Evolutionary conservation across 148 eudicot species (phyloP).

Genomic region (Talinum fruticosum): DNA sequence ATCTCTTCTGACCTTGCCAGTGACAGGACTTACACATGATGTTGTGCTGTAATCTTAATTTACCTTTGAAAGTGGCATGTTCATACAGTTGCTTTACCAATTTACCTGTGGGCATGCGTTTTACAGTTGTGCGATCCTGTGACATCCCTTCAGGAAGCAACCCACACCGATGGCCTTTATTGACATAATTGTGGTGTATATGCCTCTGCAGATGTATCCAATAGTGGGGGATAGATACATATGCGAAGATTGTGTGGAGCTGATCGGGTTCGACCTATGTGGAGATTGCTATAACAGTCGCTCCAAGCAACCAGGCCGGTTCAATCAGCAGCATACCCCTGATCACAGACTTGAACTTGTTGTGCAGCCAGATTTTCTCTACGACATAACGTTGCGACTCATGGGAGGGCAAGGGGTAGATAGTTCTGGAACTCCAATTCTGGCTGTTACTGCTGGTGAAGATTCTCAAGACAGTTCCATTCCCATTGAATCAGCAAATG

Average conservation of each 20-base stretch:
- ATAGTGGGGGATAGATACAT: slow-evolving; percentile 67
- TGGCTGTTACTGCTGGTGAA: slow-evolving; percentile 26
- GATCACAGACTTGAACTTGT: slow-evolving; percentile 53
- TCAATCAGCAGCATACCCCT: slow-evolving; percentile 71
- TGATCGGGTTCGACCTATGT: slow-evolving; percentile 71
- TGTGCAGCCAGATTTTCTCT: slow-evolving; percentile 13
- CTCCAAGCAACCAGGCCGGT: slow-evolving; percentile 74
- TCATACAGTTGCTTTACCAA: too few species aligned
- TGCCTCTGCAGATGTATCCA: slow-evolving; percentile 55
- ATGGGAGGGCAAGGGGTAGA: slow-evolving; percentile 29
- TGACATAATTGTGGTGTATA: background rate
- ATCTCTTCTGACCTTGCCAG: background rate
- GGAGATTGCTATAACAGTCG: slow-evolving; percentile 60
- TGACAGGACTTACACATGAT: background rate
- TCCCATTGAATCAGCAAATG: slow-evolving; percentile 18
- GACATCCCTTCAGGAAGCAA: background rate
- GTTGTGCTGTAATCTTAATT: background rate
- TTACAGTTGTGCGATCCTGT: background rate
- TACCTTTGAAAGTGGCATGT: background rate
- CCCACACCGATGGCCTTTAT: background rate
- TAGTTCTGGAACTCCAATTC: slow-evolving; percentile 22
- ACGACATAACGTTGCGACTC: slow-evolving; percentile 22
- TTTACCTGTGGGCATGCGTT: background rate
- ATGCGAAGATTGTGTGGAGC: slow-evolving; percentile 66
- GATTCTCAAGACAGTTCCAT: slow-evolving; percentile 32